Percentiles rank a stretch among this genome's conserved stretches.
Evolutionary conservation across 2,329 filamentous ascomycete genomes (phyloP).

Genomic region (Metarhizium robertsii): DNA sequence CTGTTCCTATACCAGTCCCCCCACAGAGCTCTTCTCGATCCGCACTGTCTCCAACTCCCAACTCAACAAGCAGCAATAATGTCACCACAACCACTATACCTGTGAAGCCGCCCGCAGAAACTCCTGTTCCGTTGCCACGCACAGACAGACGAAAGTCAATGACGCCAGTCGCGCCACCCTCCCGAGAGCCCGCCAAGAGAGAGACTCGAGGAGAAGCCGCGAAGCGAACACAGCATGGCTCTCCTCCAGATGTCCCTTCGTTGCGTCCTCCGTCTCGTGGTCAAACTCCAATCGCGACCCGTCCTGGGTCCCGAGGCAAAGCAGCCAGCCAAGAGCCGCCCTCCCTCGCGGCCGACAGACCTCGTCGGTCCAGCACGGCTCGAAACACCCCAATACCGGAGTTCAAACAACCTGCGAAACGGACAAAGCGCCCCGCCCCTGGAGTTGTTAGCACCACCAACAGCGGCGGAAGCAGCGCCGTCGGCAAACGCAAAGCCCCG

Average conservation of each 20-base stretch:
- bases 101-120: conserved; percentile 24
- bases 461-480: conserved; percentile 54
- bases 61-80: conserved; percentile 11
- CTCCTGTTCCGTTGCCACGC: conserved; percentile 27
- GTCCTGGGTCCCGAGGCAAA: conserved; percentile 44
- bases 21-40: conserved; percentile 20
- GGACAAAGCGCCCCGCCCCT: conserved; percentile 61
- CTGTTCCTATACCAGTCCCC: conserved; percentile 29
- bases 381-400: conserved; percentile 49
- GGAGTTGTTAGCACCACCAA: conserved; percentile 58
- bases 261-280: conserved; percentile 22
- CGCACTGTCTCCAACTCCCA: conserved; percentile 22
- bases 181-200: conserved; percentile 25
- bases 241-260: conserved; percentile 6
- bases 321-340: conserved; percentile 41
- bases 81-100: conserved; percentile 19
- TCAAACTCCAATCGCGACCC: conserved; percentile 27
- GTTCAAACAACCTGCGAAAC: conserved; percentile 34
- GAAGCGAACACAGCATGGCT: conserved; percentile 30
- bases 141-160: conserved; percentile 22
- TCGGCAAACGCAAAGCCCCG: conserved; percentile 62
- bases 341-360: conserved; percentile 41
- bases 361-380: conserved; percentile 47
- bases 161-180: conserved; percentile 19
- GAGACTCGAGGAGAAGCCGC: conserved; percentile 36